Base-by-base conservation (phyloP, 2,329 filamentous ascomycete genomes). In the Bipolaris zeicola region DNA sequence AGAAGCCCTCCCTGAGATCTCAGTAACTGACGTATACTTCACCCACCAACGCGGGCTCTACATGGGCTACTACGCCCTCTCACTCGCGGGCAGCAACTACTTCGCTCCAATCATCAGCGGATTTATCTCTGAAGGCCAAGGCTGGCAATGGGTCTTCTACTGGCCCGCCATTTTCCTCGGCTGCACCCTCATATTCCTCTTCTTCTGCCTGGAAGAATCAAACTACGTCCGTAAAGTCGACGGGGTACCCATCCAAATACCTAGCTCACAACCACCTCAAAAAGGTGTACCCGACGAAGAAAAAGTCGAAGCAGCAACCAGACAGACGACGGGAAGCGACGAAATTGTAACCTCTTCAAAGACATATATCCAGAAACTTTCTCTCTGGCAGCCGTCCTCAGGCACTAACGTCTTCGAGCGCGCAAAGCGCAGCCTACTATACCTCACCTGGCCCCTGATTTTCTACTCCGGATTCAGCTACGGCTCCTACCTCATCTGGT, bases 171-270 rank as follows among this genome's bases (percentile, higher is more conserved):
- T 87, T 26, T 79, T 87, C 60, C 69, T 75, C 3, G 82, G 72
- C 0, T 70, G 81, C 1, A 77, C 73, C 8, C 81, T 83, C 36
- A 63, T 86, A 16, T 78, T 85, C 60, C 71, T 83, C 1, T 86
- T 85, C 73, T 82, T 87, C 63, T 81, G 82, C 68, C 81, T 86
- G 77, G 85, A 87, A 68, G 85, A 87, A 69, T 86, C 85, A 5
- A 86, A 84, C 66, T 85, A 81, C 58, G 63, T 76, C 48, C 78
- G 81, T 5, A 52, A 67, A 5, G 75, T 74, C 7, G 57, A 62
- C 4, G 63, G 64, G 14, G 55, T 60, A 2, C 36, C 53, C 4
- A 36, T 53, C 1, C 22, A 43, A 18, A 57, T n/a, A 36, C 48
- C 18, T 33, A 6, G 50, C 72, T 47, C 48, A 39, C 59, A 11